Evolutionary conservation across 306 rosid genomes (phyloP), one percentile per base, ranked within the genome.

Genomic region (Luffa acutangula): DNA sequence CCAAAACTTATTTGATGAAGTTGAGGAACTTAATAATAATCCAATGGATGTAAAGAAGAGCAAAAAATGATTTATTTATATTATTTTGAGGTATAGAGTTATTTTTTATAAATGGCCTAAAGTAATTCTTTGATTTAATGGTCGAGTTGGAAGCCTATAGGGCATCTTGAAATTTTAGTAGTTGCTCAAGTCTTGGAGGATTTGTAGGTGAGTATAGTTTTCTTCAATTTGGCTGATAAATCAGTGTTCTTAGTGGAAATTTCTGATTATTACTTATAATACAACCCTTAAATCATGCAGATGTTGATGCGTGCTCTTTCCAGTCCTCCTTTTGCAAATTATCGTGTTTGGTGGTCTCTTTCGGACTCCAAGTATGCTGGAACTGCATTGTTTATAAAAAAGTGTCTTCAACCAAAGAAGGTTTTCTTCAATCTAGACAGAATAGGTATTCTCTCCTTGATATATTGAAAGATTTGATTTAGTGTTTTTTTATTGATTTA

Each of bases 291-390:
- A 82, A 83, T 52, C 58, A 20, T 86, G 87, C 95, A 95, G 98
- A 84, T 86, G 59, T 77, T 92, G 88, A 86, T 86, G 96, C 97
- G 92, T 67, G 98, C 97, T 9, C 93, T 95, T 81, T 89, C 97
- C 77, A 86, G 86, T 79, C 90, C 89, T 6, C 97, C 97, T 14
- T 91, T 95, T 80, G 89, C 86, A 65, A 83, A 90, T 84, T 95
- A 92, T 83, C 90, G 48, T 67, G 90, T 87, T 74, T 95, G 98
- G 98, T 95, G 98, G 98, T 95, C 97, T 85, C 97, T 95, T 53
- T 89, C 97, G 53, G 98, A 92, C 78, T 95, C 97, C 31, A 95
- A 95, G 85, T 95, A 95, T 84, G 98, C 98, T 45, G 98, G 98
- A 59, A 95, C 98, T 79, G 98, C 95, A 60, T 80, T 95, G 42